These are phyloP conservation scores for Metschnikowia bowlesiae DNA, from an alignment of 805 yeast genomes.

Conservation along the genomic window DNA sequence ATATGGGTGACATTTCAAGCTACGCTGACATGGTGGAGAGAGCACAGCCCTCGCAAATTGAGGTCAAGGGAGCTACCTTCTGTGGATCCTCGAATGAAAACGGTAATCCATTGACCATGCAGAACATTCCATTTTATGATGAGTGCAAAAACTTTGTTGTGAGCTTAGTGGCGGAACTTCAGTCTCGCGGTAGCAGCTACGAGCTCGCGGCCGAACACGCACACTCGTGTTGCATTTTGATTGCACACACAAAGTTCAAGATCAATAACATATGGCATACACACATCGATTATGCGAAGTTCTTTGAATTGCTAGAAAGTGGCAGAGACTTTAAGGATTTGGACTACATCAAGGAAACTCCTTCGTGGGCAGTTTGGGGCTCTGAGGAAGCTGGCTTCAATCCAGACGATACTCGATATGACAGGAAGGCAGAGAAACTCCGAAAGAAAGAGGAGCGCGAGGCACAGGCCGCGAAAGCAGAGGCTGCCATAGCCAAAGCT, in stretches of 20 bases:
- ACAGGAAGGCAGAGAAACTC: constrained; percentile 57
- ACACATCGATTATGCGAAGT: constrained; percentile 76
- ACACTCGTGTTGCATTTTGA: constrained; percentile 85
- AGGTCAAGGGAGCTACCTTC: constrained; percentile 91
- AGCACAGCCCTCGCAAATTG: constrained; percentile 83
- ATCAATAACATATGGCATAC: constrained; percentile 78
- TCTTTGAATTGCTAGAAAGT: constrained; percentile 62
- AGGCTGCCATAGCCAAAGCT: constrained; percentile 4
- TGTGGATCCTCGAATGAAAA: constrained; percentile 84
- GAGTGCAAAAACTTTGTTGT: constrained; percentile 78
- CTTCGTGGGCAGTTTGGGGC: constrained; percentile 90
- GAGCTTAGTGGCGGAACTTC: constrained; percentile 55
- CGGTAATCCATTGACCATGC: constrained; percentile 90
- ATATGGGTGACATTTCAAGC: constrained; percentile 72
- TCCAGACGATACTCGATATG: constrained; percentile 73
- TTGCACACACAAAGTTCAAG: constrained; percentile 71
- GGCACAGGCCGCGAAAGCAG: constrained; percentile 11
- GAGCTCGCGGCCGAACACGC: constrained; percentile 94
- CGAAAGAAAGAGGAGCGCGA: constrained; percentile 44
- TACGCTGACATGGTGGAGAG: constrained; percentile 83
- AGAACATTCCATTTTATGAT: constrained; percentile 89
- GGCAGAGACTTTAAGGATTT: constrained; percentile 69
- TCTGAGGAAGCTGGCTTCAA: constrained; percentile 82
- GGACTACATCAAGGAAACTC: constrained; percentile 79
- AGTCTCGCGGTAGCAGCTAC: constrained; percentile 63